Base-by-base conservation (phyloP, 2,329 filamentous ascomycete species). In the Talaromyces sp. region DNA sequence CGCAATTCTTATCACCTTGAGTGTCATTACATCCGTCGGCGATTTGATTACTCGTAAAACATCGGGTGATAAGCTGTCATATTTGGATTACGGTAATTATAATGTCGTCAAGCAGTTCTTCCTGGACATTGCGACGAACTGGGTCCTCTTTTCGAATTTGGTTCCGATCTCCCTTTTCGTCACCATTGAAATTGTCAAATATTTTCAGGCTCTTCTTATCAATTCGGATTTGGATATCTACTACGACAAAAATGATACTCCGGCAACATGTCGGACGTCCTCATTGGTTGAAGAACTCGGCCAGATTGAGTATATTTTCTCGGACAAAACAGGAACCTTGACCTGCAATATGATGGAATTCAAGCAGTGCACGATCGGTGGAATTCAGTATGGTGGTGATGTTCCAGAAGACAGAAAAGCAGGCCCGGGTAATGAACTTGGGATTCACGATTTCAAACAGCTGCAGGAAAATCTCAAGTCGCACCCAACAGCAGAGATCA, bases 291-390 rank as follows among this genome's bases (percentile, higher is more conserved):
- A 99, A 79, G 96, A 99, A 74, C 81, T 99, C 52, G 95, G 95
- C 63, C 97, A 98, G 85, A 96, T 99, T 52, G 95, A 98, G 74
- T 99, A 96, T 73, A 95, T 99, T 68, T 99, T 99, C 77, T 97
- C 93, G 0, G 94, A 98, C 82, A 98, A 98, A 82, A 98, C 94
- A 1, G 94, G 94, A 50, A 98, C 94, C 3, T 82, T 98, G 72
- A 98, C 94, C n/a, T 96, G 93, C 80, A 98, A 98, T 75, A 89
- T 92, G 84, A 98, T 99, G 95, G 94, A 98, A 77, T 99, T 98
- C 78, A 93, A 93, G 75, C 93, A 98, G 77, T 96, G 91, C 73
- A 90, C 91, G 0, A 98, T 99, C 73, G 92, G 88, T 31, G 95
- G 95, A 31, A 89, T 98, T 62, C 94, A 97, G 78, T 99, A 99